phyloP scores from a whole-genome alignment of 1,139 yeast species.

The Suhomyces bolitotheri region DNA sequence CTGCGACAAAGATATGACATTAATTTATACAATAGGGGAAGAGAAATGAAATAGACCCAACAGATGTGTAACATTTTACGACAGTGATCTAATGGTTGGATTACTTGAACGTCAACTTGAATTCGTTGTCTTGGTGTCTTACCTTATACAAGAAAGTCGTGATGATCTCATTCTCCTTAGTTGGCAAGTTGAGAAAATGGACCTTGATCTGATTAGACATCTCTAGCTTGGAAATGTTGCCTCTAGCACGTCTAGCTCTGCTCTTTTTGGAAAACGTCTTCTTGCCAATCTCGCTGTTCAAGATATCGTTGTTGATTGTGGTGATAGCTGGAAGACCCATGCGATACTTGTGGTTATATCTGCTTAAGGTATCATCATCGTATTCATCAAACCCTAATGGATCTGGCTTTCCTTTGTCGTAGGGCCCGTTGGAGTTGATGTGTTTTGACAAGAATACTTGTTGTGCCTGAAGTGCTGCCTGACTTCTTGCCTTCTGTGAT shows the following conservation, averaged over 20 bases:
- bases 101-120: conserved; percentile 38
- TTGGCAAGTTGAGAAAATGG: conserved; percentile 62
- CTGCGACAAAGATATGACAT: background rate
- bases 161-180: conserved; percentile 74
- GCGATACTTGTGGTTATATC: conserved; percentile 55
- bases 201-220: conserved; percentile 56
- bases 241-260: conserved; percentile 29
- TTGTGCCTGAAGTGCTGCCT: conserved; percentile 59
- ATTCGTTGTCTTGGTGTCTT: conserved; percentile 58
- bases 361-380: conserved; percentile 54
- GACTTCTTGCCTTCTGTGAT: conserved; percentile 54
- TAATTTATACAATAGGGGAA: conserved; percentile 1
- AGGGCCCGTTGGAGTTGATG: conserved; percentile 64
- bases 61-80: too few relatives aligned
- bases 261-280: conserved; percentile 50
- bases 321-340: conserved; percentile 51
- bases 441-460: conserved; percentile 60
- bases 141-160: conserved; percentile 79
- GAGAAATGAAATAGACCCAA: too few relatives aligned
- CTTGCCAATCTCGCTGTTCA: conserved; percentile 65
- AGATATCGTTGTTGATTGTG: conserved; percentile 59
- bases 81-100: too few relatives aligned
- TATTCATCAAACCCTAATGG: conserved; percentile 64
- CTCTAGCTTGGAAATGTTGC: conserved; percentile 50
- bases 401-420: conserved; percentile 47